Conservation (phyloP, 192 early-diverging fungal genomes). For the Funneliformis mosseae region DNA sequence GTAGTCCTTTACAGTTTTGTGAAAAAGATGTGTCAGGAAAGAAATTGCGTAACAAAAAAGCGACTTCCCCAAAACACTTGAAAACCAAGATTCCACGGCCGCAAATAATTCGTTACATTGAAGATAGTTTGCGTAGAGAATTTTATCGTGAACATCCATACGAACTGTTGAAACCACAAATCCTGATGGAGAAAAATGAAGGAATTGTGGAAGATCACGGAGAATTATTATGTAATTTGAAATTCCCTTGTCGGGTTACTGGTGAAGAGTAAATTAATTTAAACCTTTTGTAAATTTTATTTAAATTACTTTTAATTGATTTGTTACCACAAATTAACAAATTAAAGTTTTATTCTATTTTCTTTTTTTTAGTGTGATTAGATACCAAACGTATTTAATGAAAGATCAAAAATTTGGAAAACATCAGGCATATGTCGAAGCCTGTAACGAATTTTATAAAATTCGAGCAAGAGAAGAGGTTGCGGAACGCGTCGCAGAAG, state of each 20-base stretch:
- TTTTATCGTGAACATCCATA: slow-evolving; percentile 96
- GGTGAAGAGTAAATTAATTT: slow-evolving; percentile 78
- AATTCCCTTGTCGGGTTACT: slow-evolving; percentile 58
- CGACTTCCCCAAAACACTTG: slow-evolving; percentile 51
- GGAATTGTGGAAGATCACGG: slow-evolving; percentile 56
- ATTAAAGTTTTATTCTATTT: background rate
- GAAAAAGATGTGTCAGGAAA: background rate
- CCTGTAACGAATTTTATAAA: slow-evolving; percentile 79
- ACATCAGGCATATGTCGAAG: slow-evolving; percentile 78
- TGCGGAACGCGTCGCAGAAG: slow-evolving; percentile 63
- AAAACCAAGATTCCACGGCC: slow-evolving; percentile 63
- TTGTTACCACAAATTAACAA: slow-evolving; percentile 10
- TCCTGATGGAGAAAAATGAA: slow-evolving; percentile 68
- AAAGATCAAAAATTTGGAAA: slow-evolving; percentile 58
- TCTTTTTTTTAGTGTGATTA: slow-evolving; percentile 68
- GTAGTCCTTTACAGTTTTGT: slow-evolving; percentile 32
- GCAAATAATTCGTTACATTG: slow-evolving; percentile 80
- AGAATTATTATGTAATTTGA: slow-evolving; percentile 52
- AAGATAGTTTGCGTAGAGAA: slow-evolving; percentile 79
- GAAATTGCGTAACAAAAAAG: too few relatives aligned
- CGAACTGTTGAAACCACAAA: slow-evolving; percentile 74
- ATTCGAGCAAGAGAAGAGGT: slow-evolving; percentile 78
- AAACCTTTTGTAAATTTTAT: background rate
- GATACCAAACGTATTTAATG: slow-evolving; percentile 83
- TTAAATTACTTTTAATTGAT: background rate